A percentile compares a stretch with the other conserved stretches of the same genome.
Conservation (phyloP, 345 rosid genomes). For the Corymbia maculata region DNA sequence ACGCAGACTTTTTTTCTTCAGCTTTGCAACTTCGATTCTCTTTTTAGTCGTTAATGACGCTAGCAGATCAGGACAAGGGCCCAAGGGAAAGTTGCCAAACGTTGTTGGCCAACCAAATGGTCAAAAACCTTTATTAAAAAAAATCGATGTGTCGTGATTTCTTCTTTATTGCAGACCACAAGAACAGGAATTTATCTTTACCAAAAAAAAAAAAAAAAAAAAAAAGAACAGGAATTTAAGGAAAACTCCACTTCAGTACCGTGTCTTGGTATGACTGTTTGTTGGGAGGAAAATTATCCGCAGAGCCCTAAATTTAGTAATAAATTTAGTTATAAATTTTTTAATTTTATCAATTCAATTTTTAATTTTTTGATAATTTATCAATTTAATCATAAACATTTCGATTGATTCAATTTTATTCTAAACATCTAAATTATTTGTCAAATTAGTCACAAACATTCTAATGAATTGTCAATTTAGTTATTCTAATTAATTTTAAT, state of each 20-base stretch:
- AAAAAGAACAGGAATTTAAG: neutral
- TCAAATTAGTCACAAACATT: accelerated
- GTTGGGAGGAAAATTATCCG: accelerated
- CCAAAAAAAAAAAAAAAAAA: too few species aligned
- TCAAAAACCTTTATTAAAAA: neutral
- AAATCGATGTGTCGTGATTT: neutral
- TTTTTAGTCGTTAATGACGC: neutral
- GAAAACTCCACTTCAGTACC: neutral
- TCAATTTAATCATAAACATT: accelerated
- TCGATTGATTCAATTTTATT: accelerated
- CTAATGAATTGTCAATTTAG: accelerated
- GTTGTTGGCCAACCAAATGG: neutral
- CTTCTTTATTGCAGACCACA: neutral
- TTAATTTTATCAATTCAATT: accelerated
- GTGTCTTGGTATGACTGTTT: neutral
- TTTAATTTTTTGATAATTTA: too few species aligned
- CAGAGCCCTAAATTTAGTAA: too few species aligned
- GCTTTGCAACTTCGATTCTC: neutral
- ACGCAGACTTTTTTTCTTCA: neutral
- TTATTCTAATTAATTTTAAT: accelerated
- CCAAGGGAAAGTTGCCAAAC: neutral
- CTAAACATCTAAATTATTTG: accelerated
- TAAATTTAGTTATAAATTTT: too few species aligned
- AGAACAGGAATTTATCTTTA: neutral
- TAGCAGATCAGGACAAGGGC: neutral